Evolutionary conservation across 2,329 filamentous ascomycete genomes (phyloP), one percentile per base, ranked within the genome.

Genomic region (Colletotrichum ledebouriae): DNA sequence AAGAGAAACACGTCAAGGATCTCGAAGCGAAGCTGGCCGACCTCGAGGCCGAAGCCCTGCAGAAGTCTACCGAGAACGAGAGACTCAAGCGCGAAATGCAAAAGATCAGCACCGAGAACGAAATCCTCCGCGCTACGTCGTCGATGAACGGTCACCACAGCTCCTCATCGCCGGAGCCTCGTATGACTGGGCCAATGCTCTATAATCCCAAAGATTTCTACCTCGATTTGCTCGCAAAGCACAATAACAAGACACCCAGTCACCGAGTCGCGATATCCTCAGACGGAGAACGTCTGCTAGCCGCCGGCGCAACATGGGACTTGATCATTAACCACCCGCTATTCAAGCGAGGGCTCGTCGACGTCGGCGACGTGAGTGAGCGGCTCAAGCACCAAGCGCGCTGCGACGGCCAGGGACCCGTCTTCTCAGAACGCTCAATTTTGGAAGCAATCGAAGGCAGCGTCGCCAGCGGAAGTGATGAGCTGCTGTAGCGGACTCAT

Each of bases 1-100:
- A 98, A 80, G 95, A 98, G 78, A 91, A 90, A 66, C 94, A 97
- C 76, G 94, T 98, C 71, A 94, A 94, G 78, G 94, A 98, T 70
- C 90, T 98, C 25, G 94, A 98, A 80, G 88, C 89, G 65, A 96
- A 97, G 78, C 89, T 98, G 33, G 90, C 88, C 57, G 86, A 84
- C 56, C 88, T 98, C 37, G 92, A 97, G 76, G 89, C 90, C 68
- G 89, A 90, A 57, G 92, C 93, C 59, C 87, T 90, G 63, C 86
- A 88, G 39, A 87, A 96, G 0, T 87, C 90, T 46, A 88, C 90
- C 50, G 94, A 98, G 78, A 98, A 98, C 76, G 93, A 97, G 78
- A 90, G 91, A 39, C 84, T 98, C 33, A 95, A 93, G 80, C 89
- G 92, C 20, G 91, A 97, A 75, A 84, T 98, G 33, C 92, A 96